A percentile compares a stretch with the other conserved stretches of the same genome.
Conservation (phyloP, 345 rosid genomes). For the Schrenkiella parvula region DNA sequence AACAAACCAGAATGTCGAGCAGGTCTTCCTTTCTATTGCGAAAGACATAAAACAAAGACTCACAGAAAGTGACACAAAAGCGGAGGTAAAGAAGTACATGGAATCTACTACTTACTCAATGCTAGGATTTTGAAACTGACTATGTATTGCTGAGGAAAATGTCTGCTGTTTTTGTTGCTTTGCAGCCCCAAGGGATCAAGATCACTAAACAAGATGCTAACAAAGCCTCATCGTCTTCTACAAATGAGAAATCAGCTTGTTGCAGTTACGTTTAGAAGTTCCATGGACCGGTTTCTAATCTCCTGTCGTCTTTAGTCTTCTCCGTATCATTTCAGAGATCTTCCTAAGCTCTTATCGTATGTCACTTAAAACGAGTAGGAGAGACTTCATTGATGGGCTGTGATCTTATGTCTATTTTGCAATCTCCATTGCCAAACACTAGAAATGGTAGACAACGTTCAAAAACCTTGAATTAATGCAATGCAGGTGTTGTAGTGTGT, state of each 20-base stretch:
- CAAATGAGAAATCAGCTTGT: slow-evolving; percentile 53
- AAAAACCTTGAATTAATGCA: slow-evolving; percentile 8
- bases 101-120: not conserved
- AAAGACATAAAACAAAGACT: slow-evolving; percentile 56
- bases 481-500: slow-evolving; percentile 20
- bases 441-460: not conserved
- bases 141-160: not conserved
- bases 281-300: not conserved
- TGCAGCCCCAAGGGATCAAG: slow-evolving; percentile 64
- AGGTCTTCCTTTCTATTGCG: slow-evolving; percentile 50
- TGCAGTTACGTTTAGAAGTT: slow-evolving; percentile 39
- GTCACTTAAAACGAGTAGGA: slow-evolving; percentile 9
- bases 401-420: slow-evolving; percentile 18
- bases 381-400: slow-evolving; percentile 12
- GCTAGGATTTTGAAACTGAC: slow-evolving; percentile 3
- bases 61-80: slow-evolving; percentile 41
- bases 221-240: slow-evolving; percentile 36
- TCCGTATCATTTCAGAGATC: not conserved
- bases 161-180: not conserved
- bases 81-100: slow-evolving; percentile 36
- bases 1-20: slow-evolving; percentile 55
- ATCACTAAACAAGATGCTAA: slow-evolving; percentile 51
- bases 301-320: not conserved
- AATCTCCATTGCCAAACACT: slow-evolving; percentile 10
- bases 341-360: slow-evolving; percentile 8